Evolutionary conservation across 805 yeast species (phyloP).

Genomic region (Hanseniaspora lindneri): DNA sequence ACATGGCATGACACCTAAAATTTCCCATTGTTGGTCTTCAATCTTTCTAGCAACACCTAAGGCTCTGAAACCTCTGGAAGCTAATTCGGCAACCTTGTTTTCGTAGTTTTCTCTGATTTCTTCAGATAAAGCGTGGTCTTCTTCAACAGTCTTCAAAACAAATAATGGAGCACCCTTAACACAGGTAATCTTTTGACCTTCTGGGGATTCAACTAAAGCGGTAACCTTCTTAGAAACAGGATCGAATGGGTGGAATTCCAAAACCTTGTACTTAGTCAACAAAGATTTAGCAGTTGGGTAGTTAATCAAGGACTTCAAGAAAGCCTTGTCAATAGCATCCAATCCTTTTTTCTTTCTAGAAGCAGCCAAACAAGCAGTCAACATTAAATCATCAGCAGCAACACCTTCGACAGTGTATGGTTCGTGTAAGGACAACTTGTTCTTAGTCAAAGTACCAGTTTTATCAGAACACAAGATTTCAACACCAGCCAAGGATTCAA

Average conservation of each 20-base stretch:
- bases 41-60: slow-evolving; percentile 98
- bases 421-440: slow-evolving; percentile 88
- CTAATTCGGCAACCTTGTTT: slow-evolving; percentile 94
- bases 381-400: slow-evolving; percentile 88
- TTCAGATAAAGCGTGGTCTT: slow-evolving; percentile 92
- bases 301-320: slow-evolving; percentile 73
- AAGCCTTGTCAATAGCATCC: slow-evolving; percentile 94
- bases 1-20: slow-evolving; percentile 95
- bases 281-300: slow-evolving; percentile 92
- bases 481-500: slow-evolving; percentile 95
- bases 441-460: slow-evolving; percentile 96
- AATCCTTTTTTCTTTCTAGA: slow-evolving; percentile 96
- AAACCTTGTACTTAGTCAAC: slow-evolving; percentile 83
- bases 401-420: slow-evolving; percentile 98
- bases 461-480: slow-evolving; percentile 96
- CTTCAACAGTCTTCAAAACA: slow-evolving; percentile 92
- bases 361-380: slow-evolving; percentile 96
- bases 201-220: slow-evolving; percentile 90
- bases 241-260: slow-evolving; percentile 94
- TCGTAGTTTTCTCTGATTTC: slow-evolving; percentile 87
- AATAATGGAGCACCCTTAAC: slow-evolving; percentile 97
- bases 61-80: slow-evolving; percentile 96
- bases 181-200: slow-evolving; percentile 88
- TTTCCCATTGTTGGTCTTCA: slow-evolving; percentile 98
- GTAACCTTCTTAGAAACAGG: slow-evolving; percentile 95